Base-by-base conservation (phyloP, 2,329 filamentous ascomycete genomes). In the Stachybotrys elegans region DNA sequence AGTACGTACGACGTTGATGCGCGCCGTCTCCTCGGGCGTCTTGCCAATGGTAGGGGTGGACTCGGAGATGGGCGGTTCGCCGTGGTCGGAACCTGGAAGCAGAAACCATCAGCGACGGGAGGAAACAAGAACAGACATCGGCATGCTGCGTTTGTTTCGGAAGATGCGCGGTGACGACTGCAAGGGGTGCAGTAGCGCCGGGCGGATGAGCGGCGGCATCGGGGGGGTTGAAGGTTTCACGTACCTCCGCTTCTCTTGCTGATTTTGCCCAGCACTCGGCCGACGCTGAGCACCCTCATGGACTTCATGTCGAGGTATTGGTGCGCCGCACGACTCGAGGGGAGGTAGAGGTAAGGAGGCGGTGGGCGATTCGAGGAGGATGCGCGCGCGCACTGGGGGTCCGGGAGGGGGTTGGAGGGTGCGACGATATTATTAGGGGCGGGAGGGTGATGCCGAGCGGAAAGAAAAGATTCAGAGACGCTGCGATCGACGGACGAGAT, bases 11-110 rank as follows among this genome's bases (percentile, higher is more conserved):
- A 88, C 82, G 59, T 73, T 83, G 54, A 79, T 76, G 42, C 73
- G 66, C 36, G 80, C 84, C 57, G 78, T 83, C 47, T 73, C 78
- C 66, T 88, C 85, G 43, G 85, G 86, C 13, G 78, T 78, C 11
- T 9, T 40, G 19, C 21, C 23, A n/a, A 20, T 25, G 11, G 31
- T 8, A 13, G 19, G 4, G n/a, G 14, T 16, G 11, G 31, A 16
- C 19, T 34, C 31, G n/a, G n/a, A n/a, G n/a, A n/a, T n/a, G n/a
- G n/a, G n/a, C n/a, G n/a, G n/a, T n/a, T n/a, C n/a, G n/a, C n/a
- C n/a, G n/a, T n/a, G n/a, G n/a, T n/a, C n/a, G n/a, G n/a, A n/a
- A n/a, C n/a, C n/a, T n/a, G n/a, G n/a, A n/a, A n/a, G n/a, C n/a
- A n/a, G n/a, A n/a, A n/a, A n/a, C n/a, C n/a, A n/a, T n/a, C n/a